Conservation (phyloP, 495 filamentous ascomycete genomes). For the Annulohypoxylon nitens region DNA sequence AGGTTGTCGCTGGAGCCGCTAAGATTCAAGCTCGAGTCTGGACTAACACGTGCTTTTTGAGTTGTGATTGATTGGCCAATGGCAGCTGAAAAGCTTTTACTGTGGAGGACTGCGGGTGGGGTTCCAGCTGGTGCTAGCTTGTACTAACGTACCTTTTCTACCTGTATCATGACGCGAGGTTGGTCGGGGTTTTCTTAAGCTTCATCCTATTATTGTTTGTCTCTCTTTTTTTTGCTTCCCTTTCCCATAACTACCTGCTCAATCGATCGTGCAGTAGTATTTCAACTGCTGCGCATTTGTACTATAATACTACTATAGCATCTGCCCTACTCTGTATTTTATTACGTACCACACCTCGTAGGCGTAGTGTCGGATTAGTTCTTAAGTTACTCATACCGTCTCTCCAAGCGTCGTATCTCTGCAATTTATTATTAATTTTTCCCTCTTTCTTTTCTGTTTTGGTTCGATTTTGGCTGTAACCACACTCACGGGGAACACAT, state of each 20-base stretch:
- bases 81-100: slow-evolving; percentile 12
- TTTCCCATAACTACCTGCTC: not conserved
- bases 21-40: slow-evolving; percentile 30
- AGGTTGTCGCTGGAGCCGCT: slow-evolving; percentile 13
- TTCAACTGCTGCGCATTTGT: slow-evolving; percentile 17
- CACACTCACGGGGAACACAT: not conserved
- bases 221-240: not conserved
- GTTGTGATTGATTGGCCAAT: slow-evolving; percentile 44
- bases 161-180: slow-evolving; percentile 38
- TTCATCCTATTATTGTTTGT: slow-evolving; percentile 21
- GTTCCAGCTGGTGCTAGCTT: not conserved
- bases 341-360: slow-evolving; percentile 21
- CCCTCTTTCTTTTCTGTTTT: slow-evolving; percentile 10
- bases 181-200: slow-evolving; percentile 17
- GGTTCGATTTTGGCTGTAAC: not conserved
- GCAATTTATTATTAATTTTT: slow-evolving; percentile 23
- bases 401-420: slow-evolving; percentile 7
- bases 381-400: slow-evolving; percentile 9
- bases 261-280: slow-evolving; percentile 18
- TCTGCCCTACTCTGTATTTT: slow-evolving; percentile 14
- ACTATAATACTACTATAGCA: slow-evolving; percentile 10
- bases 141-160: not conserved
- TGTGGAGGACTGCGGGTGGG: slow-evolving; percentile 24
- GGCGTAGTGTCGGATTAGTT: slow-evolving; percentile 1
- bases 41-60: slow-evolving; percentile 39